Evolutionary conservation across 1,284 basidiomycete species (phyloP).

Genomic region (Phellopilus nigrolimitatus): DNA sequence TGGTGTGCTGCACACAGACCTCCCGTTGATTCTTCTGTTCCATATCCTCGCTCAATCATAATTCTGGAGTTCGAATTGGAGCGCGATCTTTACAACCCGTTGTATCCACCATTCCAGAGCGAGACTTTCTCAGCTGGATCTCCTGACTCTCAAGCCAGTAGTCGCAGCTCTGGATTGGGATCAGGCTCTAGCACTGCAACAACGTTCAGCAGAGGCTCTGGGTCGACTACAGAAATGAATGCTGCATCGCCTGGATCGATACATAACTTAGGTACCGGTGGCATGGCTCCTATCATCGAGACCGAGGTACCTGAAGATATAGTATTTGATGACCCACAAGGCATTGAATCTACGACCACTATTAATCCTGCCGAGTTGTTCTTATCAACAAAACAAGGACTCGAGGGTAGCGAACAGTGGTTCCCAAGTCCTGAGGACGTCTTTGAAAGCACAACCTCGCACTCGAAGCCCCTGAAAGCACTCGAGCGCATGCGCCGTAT

Average conservation of each 20-base stretch:
- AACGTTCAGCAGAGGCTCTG: conserved; percentile 8
- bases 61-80: conserved; percentile 86
- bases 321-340: background rate
- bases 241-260: conserved; percentile 4
- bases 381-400: conserved; percentile 23
- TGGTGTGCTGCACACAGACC: conserved; percentile 82
- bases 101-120: conserved; percentile 45
- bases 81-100: conserved; percentile 66
- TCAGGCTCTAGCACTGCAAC: conserved; percentile 20
- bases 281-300: background rate
- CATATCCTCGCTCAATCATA: conserved; percentile 36
- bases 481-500: conserved; percentile 64
- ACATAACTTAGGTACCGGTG: background rate
- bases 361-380: conserved; percentile 19
- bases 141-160: conserved; percentile 25
- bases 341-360: background rate
- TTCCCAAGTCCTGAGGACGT: conserved; percentile 56
- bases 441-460: conserved; percentile 69
- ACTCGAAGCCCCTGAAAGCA: conserved; percentile 70
- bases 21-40: conserved; percentile 17
- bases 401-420: conserved; percentile 42
- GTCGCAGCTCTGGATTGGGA: conserved; percentile 12
- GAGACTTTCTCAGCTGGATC: conserved; percentile 21
- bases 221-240: conserved; percentile 13
- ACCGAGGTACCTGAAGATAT: background rate